Base-by-base conservation (phyloP, 2,329 filamentous ascomycete genomes). In the Diplodia seriata region DNA sequence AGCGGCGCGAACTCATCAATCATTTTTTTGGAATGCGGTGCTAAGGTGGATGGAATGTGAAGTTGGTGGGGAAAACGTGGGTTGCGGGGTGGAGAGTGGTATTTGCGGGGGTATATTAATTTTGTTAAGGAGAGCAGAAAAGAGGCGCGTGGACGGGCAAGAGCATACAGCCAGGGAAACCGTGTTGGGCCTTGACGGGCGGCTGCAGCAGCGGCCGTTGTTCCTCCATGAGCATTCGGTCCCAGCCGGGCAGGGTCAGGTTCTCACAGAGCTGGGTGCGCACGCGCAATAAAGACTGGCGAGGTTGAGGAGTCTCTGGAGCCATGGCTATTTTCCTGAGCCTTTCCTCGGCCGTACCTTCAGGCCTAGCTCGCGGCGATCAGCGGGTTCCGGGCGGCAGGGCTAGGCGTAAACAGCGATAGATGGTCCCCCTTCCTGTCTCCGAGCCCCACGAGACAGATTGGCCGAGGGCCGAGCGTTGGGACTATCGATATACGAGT, bases 211-310 rank as follows among this genome's bases (percentile, higher is more conserved):
- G 53, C 20, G 63, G 63, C 40, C 49, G 63, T 26, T 40, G 31
- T 57, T 66, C 63, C 43, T 66, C 63, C 53, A 57, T 66, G 51
- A 57, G 53, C 53, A 66, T 33, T 18, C 47, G 43, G 40, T 55
- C 38, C 53, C 38, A 50, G 18, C 63, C 54, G n/a, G 63, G 63
- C 36, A 66, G 29, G 12, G 53, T 66, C 38, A 66, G 15, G 40
- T 23, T 36, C 47, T 66, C 63, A 8, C 53, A 43, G 33, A 66
- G 38, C 53, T 26, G 14, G 38, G 63, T 50, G 51, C n/a, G 38
- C 63, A 66, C 38, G 20, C 63, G 63, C 40, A 66, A 23, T 9
- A 36, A 57, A 49, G 53, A 50, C 4, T 43, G 61, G 14, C 47
- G 47, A 53, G 43, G 29, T 38, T 1, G 33, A 36, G 33, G 2